These are phyloP conservation scores for Coprinopsis strossmayeri DNA, from an alignment of 768 basidiomycete species.

Conservation along the genomic window DNA sequence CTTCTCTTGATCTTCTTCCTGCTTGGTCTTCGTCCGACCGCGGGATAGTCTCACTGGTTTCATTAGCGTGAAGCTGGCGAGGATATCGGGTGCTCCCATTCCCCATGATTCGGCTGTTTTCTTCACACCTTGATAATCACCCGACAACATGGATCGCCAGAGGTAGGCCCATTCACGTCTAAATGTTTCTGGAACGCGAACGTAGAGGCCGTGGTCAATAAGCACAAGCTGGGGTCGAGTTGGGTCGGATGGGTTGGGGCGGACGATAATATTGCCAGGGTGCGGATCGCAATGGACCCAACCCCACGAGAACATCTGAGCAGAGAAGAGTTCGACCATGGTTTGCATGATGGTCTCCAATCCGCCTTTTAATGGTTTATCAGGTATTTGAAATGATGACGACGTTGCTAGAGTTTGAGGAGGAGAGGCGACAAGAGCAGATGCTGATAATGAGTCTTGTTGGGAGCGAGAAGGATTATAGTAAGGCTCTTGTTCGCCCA, in stretches of 20 bases:
- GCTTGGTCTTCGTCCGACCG: constrained; percentile 21
- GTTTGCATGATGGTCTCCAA: constrained; percentile 68
- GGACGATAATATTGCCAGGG: constrained; percentile 75
- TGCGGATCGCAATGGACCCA: constrained; percentile 81
- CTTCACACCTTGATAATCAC: constrained; percentile 48
- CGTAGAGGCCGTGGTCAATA: constrained; percentile 91
- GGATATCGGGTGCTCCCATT: constrained; percentile 61
- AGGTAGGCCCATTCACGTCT: constrained; percentile 69
- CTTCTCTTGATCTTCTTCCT: constrained; percentile 18
- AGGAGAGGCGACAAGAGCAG: constrained; percentile 7
- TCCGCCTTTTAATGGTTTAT: constrained; percentile 51
- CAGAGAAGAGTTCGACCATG: constrained; percentile 83
- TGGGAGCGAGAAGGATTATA: not conserved
- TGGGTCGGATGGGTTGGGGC: constrained; percentile 42
- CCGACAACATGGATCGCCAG: constrained; percentile 61
- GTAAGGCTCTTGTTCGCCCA: constrained; percentile 38
- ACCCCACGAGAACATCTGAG: constrained; percentile 89
- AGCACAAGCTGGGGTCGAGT: constrained; percentile 61
- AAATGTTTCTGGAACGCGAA: constrained; percentile 61
- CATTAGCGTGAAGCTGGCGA: constrained; percentile 70
- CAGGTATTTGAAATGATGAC: constrained; percentile 18
- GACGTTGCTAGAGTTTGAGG: constrained; percentile 7
- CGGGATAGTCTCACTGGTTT: constrained; percentile 45
- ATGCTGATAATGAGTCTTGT: not conserved
- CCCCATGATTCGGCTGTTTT: constrained; percentile 56